Conservation (phyloP, 352 stramenopile species). For the Thraustotheca clavata region DNA sequence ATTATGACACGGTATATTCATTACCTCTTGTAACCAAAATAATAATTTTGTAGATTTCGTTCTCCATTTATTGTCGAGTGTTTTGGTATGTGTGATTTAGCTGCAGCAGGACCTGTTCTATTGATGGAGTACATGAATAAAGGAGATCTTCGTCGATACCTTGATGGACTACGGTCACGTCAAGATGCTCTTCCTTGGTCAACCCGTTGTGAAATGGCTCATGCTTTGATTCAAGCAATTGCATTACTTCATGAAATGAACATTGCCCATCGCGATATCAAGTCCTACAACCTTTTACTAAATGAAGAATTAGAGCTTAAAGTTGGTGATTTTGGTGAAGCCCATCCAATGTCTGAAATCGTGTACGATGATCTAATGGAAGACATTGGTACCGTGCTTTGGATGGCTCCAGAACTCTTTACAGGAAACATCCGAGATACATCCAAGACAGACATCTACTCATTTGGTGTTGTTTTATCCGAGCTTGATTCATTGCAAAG, state of each 20-base stretch:
- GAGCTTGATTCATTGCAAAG: conserved; percentile 24
- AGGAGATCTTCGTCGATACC: neutral
- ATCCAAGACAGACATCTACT: neutral
- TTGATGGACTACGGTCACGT: neutral
- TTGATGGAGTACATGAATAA: conserved; percentile 16
- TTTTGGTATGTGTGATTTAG: neutral
- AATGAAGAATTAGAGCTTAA: neutral
- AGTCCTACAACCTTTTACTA: conserved; percentile 5
- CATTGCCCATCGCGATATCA: neutral
- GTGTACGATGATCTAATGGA: conserved; percentile 41
- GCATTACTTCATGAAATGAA: neutral
- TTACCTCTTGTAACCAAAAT: neutral
- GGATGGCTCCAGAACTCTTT: conserved; percentile 16
- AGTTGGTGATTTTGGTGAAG: neutral
- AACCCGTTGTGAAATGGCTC: neutral
- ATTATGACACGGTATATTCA: neutral
- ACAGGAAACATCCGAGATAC: neutral
- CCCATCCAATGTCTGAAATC: conserved; percentile 18
- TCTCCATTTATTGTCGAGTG: neutral
- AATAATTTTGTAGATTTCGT: neutral
- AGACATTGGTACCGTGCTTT: neutral
- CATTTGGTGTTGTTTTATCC: neutral
- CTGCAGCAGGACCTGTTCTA: neutral
- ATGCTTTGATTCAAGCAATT: neutral
- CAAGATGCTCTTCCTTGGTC: neutral